A percentile compares a stretch with the other conserved stretches of the same genome.
Evolutionary conservation across 768 basidiomycete species (phyloP).

Genomic region (Collybia nuda): DNA sequence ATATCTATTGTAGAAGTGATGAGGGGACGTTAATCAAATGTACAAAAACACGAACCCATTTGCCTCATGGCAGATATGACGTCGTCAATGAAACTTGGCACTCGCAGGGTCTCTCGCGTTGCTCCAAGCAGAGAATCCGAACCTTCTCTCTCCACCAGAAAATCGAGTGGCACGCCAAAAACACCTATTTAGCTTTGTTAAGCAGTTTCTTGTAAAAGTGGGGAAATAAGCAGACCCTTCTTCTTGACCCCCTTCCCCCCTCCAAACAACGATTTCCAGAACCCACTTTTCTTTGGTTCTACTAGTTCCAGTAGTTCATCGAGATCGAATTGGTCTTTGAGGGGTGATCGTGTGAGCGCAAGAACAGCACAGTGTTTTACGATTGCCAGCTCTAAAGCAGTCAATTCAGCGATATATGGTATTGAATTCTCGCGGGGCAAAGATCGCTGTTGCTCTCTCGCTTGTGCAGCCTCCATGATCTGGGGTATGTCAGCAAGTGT

Average conservation of each 20-base stretch:
- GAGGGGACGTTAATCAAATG: conserved; percentile 3
- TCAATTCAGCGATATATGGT: conserved; percentile 84
- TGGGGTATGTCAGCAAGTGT: conserved; percentile 95
- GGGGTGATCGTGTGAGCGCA: conserved; percentile 70
- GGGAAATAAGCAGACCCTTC: conserved; percentile 53
- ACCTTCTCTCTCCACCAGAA: conserved; percentile 91
- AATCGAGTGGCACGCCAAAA: conserved; percentile 90
- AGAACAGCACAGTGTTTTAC: conserved; percentile 91
- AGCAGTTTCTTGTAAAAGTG: background rate
- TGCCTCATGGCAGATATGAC: conserved; percentile 98
- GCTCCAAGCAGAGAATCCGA: conserved; percentile 94
- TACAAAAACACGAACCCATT: conserved; percentile 72
- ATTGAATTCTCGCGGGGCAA: conserved; percentile 75
- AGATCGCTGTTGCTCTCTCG: conserved; percentile 84
- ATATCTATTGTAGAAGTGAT: conserved; percentile 64
- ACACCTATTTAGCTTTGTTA: conserved; percentile 58
- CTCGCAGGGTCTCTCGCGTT: conserved; percentile 77
- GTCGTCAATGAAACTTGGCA: conserved; percentile 98
- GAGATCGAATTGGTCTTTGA: conserved; percentile 82
- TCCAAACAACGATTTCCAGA: conserved; percentile 97
- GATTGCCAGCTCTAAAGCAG: conserved; percentile 81
- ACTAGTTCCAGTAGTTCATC: conserved; percentile 94
- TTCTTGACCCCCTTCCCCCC: conserved; percentile 92
- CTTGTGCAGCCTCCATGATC: conserved; percentile 89
- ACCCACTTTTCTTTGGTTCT: conserved; percentile 88